A percentile compares a stretch with the other conserved stretches of the same genome.
Evolutionary conservation across 192 early-diverging fungal species (phyloP).

Genomic region (Phlyctochytrium planicorne): DNA sequence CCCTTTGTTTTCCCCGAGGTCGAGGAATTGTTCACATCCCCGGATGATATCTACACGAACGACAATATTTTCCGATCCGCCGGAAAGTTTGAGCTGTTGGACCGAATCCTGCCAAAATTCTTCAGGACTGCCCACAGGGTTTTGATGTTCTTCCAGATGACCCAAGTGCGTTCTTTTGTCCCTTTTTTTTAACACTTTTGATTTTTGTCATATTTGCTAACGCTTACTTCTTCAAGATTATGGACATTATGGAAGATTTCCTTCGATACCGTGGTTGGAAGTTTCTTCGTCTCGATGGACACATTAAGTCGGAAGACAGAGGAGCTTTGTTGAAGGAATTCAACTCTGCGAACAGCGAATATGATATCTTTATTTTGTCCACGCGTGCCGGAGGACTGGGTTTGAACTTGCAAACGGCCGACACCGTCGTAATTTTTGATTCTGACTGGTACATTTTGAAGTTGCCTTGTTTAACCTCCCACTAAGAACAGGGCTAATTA

Average conservation of each 20-base stretch:
- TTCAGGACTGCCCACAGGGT: slow-evolving; percentile 77
- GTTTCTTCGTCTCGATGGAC: slow-evolving; percentile 87
- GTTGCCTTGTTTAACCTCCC: slow-evolving; percentile 44
- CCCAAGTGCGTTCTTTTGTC: slow-evolving; percentile 42
- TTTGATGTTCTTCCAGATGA: slow-evolving; percentile 68
- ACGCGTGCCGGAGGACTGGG: slow-evolving; percentile 96
- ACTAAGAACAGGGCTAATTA: slow-evolving; percentile 1
- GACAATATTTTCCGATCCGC: slow-evolving; percentile 75
- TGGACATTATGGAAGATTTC: slow-evolving; percentile 98
- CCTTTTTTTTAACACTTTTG: background rate
- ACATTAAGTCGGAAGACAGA: slow-evolving; percentile 87
- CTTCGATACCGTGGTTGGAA: slow-evolving; percentile 68
- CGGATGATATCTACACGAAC: slow-evolving; percentile 13
- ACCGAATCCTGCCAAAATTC: slow-evolving; percentile 92
- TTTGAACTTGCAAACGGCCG: slow-evolving; percentile 93
- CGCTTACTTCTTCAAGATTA: slow-evolving; percentile 76
- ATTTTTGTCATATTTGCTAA: too few relatives aligned
- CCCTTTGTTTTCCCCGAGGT: slow-evolving; percentile 96
- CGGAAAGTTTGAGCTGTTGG: slow-evolving; percentile 98
- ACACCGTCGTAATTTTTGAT: slow-evolving; percentile 98
- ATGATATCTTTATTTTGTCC: slow-evolving; percentile 90
- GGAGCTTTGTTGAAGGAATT: slow-evolving; percentile 77
- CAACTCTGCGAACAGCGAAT: slow-evolving; percentile 76
- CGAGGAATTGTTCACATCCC: slow-evolving; percentile 77
- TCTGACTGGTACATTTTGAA: slow-evolving; percentile 98